Evolutionary conservation across 441 rosid genomes (phyloP).

Genomic region (Gossypium trilobum): DNA sequence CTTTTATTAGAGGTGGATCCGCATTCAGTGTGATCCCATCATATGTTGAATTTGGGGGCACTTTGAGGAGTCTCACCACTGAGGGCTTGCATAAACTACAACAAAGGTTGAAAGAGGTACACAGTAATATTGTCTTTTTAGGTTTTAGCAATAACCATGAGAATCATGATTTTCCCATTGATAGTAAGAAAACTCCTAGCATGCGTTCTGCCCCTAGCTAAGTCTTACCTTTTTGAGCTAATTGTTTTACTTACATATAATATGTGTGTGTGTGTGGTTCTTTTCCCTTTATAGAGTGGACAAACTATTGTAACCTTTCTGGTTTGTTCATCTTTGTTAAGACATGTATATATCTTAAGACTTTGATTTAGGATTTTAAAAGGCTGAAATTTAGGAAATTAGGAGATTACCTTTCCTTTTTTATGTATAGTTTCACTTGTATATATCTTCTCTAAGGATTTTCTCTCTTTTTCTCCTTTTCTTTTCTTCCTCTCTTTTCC

Average conservation of each 20-base stretch:
- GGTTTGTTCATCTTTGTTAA: neutral
- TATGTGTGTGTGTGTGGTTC: neutral
- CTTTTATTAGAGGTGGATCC: slow-evolving; percentile 48
- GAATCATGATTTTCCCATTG: neutral
- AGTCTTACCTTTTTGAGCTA: neutral
- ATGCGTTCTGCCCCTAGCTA: neutral
- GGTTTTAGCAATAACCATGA: neutral
- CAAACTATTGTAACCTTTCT: neutral
- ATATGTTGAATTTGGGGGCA: slow-evolving; percentile 68
- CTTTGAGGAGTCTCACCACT: slow-evolving; percentile 74
- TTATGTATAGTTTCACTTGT: too few relatives aligned
- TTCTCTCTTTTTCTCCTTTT: too few relatives aligned
- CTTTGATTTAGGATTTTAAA: too few relatives aligned
- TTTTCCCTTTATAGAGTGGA: too few relatives aligned
- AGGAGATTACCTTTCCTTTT: too few relatives aligned
- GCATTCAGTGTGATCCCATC: slow-evolving; percentile 45
- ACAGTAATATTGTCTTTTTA: neutral
- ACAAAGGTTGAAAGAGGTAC: slow-evolving; percentile 59
- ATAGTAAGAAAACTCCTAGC: neutral
- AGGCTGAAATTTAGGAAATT: too few relatives aligned
- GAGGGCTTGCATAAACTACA: slow-evolving; percentile 52
- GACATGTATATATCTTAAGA: too few relatives aligned
- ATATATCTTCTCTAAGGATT: too few relatives aligned
- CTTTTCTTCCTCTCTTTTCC: too few relatives aligned
- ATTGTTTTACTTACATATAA: neutral